phyloP scores from a whole-genome alignment of 164 flowering plant genomes.

The Protea cynaroides region DNA sequence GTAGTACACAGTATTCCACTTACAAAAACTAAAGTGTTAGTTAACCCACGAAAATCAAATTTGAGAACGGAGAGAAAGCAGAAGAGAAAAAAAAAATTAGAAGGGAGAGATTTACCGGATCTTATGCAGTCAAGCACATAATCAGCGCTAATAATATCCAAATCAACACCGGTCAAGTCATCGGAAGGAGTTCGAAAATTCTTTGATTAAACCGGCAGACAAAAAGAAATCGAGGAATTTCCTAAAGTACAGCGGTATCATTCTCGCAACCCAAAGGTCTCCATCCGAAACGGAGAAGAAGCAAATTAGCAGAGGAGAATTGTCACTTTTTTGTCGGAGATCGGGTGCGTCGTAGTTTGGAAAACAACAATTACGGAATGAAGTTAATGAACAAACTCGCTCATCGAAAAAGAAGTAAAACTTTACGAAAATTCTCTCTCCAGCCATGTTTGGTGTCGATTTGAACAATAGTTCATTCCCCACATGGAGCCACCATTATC shows the following conservation, averaged over 20 bases:
- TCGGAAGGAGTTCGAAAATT: conserved; percentile 35
- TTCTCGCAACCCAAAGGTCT: conserved; percentile 23
- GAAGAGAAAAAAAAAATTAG: too few species aligned
- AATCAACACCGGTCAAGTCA: conserved; percentile 29
- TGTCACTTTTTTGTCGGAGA: not conserved
- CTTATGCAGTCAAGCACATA: conserved; percentile 50
- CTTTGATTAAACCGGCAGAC: conserved; percentile 38
- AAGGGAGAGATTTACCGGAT: conserved; percentile 29
- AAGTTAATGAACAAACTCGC: too few species aligned
- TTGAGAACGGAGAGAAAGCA: not conserved
- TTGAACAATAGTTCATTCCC: too few species aligned
- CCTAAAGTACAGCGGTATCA: conserved; percentile 54
- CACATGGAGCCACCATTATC: too few species aligned
- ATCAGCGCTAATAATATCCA: conserved; percentile 58
- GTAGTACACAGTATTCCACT: conserved; percentile 48
- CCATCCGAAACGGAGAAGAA: conserved; percentile 13
- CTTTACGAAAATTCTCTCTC: too few species aligned
- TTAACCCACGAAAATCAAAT: not conserved
- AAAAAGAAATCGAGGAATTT: conserved; percentile 62
- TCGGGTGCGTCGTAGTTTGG: not conserved
- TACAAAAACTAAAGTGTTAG: conserved; percentile 14
- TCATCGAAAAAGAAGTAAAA: too few species aligned
- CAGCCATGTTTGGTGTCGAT: too few species aligned
- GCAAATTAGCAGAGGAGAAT: not conserved
- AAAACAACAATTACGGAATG: not conserved